These are phyloP conservation scores for Prosopis cineraria DNA, from an alignment of 306 rosid genomes.

Conservation along the genomic window DNA sequence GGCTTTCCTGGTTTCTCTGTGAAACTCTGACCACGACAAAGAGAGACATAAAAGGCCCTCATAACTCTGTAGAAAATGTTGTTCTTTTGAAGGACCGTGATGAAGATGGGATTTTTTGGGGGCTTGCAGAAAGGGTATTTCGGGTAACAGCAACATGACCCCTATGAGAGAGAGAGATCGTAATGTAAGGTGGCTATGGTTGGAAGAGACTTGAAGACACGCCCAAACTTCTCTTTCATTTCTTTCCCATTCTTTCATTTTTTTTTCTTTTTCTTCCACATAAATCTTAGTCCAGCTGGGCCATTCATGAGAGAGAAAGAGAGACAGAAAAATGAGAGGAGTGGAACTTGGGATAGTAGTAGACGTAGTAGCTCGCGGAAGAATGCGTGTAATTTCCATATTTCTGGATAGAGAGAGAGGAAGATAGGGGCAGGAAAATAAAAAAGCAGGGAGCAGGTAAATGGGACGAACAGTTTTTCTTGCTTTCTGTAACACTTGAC, in stretches of 20 bases:
- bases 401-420: conserved; percentile 54
- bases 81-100: conserved; percentile 80
- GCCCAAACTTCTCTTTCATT: conserved; percentile 52
- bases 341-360: conserved; percentile 17
- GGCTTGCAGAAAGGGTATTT: conserved; percentile 98
- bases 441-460: neutral
- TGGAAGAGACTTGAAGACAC: conserved; percentile 91
- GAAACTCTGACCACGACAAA: conserved; percentile 94
- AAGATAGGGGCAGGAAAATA: conserved; percentile 35
- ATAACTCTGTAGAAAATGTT: conserved; percentile 92
- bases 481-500: neutral
- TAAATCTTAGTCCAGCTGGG: conserved; percentile 98
- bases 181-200: conserved; percentile 80
- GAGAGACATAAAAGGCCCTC: conserved; percentile 94
- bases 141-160: conserved; percentile 65
- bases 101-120: conserved; percentile 95
- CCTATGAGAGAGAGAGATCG: conserved; percentile 36
- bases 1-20: conserved; percentile 91
- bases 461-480: conserved; percentile 29
- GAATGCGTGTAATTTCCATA: conserved; percentile 73
- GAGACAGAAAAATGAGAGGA: conserved; percentile 20
- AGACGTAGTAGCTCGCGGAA: conserved; percentile 2
- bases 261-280: conserved; percentile 56
- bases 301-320: conserved; percentile 71
- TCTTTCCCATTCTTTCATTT: conserved; percentile 43